phyloP scores from a whole-genome alignment of 2,329 filamentous ascomycete genomes.

The Aspergillus sp. region DNA sequence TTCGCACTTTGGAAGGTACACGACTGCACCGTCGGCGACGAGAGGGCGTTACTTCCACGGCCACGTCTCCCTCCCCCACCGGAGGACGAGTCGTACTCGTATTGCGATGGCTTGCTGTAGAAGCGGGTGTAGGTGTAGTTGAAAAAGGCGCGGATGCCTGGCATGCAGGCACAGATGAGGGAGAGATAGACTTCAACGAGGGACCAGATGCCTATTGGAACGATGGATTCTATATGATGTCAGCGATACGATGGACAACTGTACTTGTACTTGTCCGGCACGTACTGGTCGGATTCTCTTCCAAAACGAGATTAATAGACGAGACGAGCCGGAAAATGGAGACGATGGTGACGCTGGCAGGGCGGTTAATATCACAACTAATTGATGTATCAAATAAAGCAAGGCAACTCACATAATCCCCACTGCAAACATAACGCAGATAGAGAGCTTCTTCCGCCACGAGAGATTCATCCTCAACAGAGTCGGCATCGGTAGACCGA shows the following conservation, averaged over 20 bases:
- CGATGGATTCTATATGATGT: not conserved
- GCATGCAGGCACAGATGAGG: conserved; percentile 6
- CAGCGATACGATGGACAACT: not conserved
- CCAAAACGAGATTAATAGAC: not conserved
- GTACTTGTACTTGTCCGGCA: not conserved
- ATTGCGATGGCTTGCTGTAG: not conserved
- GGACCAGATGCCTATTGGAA: not conserved
- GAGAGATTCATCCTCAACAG: not conserved
- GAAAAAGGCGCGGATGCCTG: conserved; percentile 5
- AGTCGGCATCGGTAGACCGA: not conserved
- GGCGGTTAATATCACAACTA: not conserved
- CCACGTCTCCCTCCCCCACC: no score
- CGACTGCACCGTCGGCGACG: not conserved
- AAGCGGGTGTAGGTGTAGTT: not conserved
- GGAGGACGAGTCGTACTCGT: not conserved
- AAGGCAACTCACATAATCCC: not conserved
- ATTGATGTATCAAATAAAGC: not conserved
- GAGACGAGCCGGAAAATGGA: not conserved
- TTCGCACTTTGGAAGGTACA: not conserved
- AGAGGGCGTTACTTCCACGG: not conserved
- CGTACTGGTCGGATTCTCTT: not conserved
- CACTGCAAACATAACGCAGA: not conserved
- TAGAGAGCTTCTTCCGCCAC: not conserved
- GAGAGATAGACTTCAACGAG: not conserved
- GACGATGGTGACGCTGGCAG: not conserved